Base-by-base conservation (phyloP, 2,329 filamentous ascomycete genomes). In the Fusarium sp. region DNA sequence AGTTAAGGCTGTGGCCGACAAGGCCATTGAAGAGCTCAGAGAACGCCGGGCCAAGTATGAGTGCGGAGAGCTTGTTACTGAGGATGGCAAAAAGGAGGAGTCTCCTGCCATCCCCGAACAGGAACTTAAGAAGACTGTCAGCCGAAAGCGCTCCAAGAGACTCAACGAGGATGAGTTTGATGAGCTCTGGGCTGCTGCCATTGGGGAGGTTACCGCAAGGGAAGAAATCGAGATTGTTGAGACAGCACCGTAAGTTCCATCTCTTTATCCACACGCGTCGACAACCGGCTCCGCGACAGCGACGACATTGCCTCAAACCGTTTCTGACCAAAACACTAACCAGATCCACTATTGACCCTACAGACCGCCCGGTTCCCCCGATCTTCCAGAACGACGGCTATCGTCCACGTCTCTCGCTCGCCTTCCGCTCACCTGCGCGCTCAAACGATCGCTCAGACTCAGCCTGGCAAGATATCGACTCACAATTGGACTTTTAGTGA, bases 111-210 rank as follows among this genome's bases (percentile, higher is more conserved):
- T 90, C 18, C 86, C 87, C 33, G 94, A 95, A 75, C 89, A 91
- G 31, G 92, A 94, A 63, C 86, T 98, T 71, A 98, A 96, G 85
- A 86, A 93, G 73, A 89, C 91, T 66, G 91, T 98, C 73, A 90
- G 89, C 76, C 90, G 91, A 76, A 94, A 93, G 86, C 91, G 93
- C 73, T 93, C 91, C 81, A 96, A 94, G 85, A 92, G 92, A 73
- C 94, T 98, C 90, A 94, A 89, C 74, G 92, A 95, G 79, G 89
- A 93, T 47, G 96, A 98, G 80, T 98, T 99, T 79, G 95, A 98
- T 76, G 94, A 98, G 67, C 89, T 99, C 9, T 97, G 94, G 90
- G 86, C 87, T 31, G 90, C 90, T 71, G 94, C 94, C 3, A 89
- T 95, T 66, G 92, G 91, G 20, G 94, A 95, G 77, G 90, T 95